Percentiles rank a stretch among this genome's conserved stretches.
Evolutionary conservation across 164 flowering plant genomes (phyloP).

Genomic region (Hamamelis virginiana): DNA sequence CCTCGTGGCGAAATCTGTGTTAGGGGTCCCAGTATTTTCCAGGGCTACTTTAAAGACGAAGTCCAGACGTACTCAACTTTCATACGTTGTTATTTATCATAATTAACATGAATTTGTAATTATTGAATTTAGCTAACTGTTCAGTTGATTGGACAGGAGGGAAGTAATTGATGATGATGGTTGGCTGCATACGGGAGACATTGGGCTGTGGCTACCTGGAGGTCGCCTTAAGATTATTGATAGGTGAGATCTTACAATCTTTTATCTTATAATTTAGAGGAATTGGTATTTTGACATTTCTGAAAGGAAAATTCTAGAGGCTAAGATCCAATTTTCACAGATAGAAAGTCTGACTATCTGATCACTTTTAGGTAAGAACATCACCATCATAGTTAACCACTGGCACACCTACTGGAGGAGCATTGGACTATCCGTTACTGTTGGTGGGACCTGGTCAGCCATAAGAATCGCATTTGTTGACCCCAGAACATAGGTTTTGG

Average conservation of each 20-base stretch:
- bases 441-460: too few relatives aligned
- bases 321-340: too few relatives aligned
- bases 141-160: constrained; percentile 49
- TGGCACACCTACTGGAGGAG: too few relatives aligned
- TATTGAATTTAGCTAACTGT: not conserved
- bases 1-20: constrained; percentile 97
- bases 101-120: not conserved
- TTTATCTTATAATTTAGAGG: too few relatives aligned
- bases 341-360: too few relatives aligned
- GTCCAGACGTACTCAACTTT: constrained; percentile 67
- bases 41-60: constrained; percentile 89
- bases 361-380: too few relatives aligned
- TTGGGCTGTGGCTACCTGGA: constrained; percentile 75
- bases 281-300: too few relatives aligned
- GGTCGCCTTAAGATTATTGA: constrained; percentile 95
- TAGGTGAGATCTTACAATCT: constrained; percentile 42
- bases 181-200: constrained; percentile 96
- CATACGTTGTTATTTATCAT: not conserved
- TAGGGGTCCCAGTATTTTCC: constrained; percentile 84
- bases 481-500: too few relatives aligned
- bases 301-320: too few relatives aligned
- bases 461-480: too few relatives aligned
- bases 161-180: constrained; percentile 88
- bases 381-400: too few relatives aligned
- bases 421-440: too few relatives aligned